A percentile compares a stretch with the other conserved stretches of the same genome.
Evolutionary conservation across 192 early-diverging fungal species (phyloP).

Genomic region (Backusella westeae): DNA sequence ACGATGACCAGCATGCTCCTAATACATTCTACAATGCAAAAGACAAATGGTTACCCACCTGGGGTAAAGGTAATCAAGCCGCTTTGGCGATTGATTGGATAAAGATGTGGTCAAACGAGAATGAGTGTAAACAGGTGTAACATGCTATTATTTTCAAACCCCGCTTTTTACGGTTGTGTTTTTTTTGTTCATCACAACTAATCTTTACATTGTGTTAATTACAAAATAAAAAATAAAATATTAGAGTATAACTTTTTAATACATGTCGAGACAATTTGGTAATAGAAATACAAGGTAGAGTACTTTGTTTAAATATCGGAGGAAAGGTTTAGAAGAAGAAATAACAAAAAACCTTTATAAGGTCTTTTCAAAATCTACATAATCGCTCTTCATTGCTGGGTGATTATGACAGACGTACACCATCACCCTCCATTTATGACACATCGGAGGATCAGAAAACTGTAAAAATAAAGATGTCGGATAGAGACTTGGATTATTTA

Average conservation of each 20-base stretch:
- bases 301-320: neutral
- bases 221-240: neutral
- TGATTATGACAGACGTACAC: slow-evolving; percentile 20
- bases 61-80: slow-evolving; percentile 43
- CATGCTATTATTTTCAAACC: neutral
- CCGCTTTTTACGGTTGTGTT: neutral
- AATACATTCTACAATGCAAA: slow-evolving; percentile 52
- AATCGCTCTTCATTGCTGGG: slow-evolving; percentile 34
- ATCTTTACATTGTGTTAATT: neutral
- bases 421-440: slow-evolving; percentile 21
- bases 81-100: slow-evolving; percentile 47
- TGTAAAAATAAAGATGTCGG: slow-evolving; percentile 13
- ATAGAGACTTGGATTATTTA: slow-evolving; percentile 35
- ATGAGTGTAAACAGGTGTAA: neutral
- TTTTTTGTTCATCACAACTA: neutral
- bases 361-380: slow-evolving; percentile 36
- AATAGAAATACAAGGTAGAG: slow-evolving; percentile 21
- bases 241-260: neutral
- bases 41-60: slow-evolving; percentile 53
- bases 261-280: slow-evolving; percentile 28
- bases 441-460: slow-evolving; percentile 4
- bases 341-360: neutral
- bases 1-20: slow-evolving; percentile 41
- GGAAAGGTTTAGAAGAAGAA: neutral
- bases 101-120: slow-evolving; percentile 30